Percentiles rank a stretch among this genome's conserved stretches.
Conservation (phyloP, 768 basidiomycete species). For the Tricholomella constricta region DNA sequence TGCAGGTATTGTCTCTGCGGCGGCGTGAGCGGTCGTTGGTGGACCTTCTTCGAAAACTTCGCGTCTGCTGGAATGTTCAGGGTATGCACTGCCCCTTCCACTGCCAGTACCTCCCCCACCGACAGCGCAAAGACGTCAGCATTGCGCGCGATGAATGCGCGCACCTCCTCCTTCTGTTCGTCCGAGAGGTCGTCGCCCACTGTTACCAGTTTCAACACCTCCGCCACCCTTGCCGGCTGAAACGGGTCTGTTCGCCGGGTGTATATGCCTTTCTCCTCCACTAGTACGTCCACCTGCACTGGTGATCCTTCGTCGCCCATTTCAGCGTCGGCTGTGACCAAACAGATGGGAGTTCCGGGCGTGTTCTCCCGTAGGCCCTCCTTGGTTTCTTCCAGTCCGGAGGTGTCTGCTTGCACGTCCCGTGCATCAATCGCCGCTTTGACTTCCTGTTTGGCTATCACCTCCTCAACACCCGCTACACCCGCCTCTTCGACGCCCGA, state of each 20-base stretch:
- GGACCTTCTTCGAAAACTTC: conserved; percentile 12
- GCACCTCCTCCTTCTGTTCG: not conserved
- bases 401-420: too few relatives aligned
- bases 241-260: conserved; percentile 8
- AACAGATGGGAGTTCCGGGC: too few relatives aligned
- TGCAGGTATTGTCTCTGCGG: conserved; percentile 31
- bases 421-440: too few relatives aligned
- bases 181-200: conserved; percentile 26
- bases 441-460: too few relatives aligned
- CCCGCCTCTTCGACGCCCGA: too few relatives aligned
- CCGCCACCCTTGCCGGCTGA: conserved; percentile 20
- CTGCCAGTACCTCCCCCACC: conserved; percentile 12
- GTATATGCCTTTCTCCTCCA: not conserved
- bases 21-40: conserved; percentile 23
- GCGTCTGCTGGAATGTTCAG: conserved; percentile 32
- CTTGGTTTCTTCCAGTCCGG: too few relatives aligned
- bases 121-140: not conserved
- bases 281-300: not conserved
- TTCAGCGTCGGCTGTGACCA: too few relatives aligned
- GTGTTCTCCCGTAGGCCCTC: too few relatives aligned
- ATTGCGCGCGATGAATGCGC: not conserved
- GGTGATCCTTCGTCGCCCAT: not conserved
- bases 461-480: too few relatives aligned
- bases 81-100: conserved; percentile 32
- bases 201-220: conserved; percentile 20